Percentiles rank a stretch among this genome's conserved stretches.
Evolutionary conservation across 2,329 filamentous ascomycete species (phyloP).

Genomic region (Phialemonium atrogriseum): DNA sequence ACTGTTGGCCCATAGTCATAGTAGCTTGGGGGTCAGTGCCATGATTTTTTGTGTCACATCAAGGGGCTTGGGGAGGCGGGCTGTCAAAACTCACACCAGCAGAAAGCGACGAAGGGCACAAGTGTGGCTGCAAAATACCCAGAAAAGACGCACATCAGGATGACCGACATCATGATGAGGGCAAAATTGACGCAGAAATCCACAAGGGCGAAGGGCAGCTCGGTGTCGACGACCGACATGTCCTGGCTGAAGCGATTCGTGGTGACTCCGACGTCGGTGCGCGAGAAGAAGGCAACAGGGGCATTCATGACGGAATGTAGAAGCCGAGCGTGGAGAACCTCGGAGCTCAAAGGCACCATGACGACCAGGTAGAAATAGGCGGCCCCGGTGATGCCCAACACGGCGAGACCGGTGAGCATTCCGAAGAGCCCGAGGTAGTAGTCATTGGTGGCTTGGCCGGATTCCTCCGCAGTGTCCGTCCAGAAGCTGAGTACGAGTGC

Average conservation of each 20-base stretch:
- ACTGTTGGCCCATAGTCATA: no score
- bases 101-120: not conserved
- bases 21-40: not conserved
- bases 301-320: conserved; percentile 4
- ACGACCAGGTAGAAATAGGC: conserved; percentile 4
- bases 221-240: conserved; percentile 12
- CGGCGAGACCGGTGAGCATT: conserved; percentile 3
- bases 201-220: conserved; percentile 9
- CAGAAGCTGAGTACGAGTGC: conserved; percentile 4
- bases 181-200: conserved; percentile 5
- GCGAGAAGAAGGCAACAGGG: conserved; percentile 10
- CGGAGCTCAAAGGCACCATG: conserved; percentile 6
- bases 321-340: conserved; percentile 4
- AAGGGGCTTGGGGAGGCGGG: not conserved
- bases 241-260: conserved; percentile 16
- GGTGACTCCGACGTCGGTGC: conserved; percentile 13
- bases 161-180: conserved; percentile 2
- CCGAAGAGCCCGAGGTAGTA: conserved; percentile 5
- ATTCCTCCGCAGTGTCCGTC: conserved; percentile 3
- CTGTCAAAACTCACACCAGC: conserved; percentile 1
- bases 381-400: conserved; percentile 3
- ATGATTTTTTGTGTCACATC: not conserved
- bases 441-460: not conserved
- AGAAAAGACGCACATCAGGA: conserved; percentile 6
- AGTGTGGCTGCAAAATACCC: conserved; percentile 1